Evolutionary conservation across 2,329 filamentous ascomycete species (phyloP).

Genomic region (Aspergillus glaucus): DNA sequence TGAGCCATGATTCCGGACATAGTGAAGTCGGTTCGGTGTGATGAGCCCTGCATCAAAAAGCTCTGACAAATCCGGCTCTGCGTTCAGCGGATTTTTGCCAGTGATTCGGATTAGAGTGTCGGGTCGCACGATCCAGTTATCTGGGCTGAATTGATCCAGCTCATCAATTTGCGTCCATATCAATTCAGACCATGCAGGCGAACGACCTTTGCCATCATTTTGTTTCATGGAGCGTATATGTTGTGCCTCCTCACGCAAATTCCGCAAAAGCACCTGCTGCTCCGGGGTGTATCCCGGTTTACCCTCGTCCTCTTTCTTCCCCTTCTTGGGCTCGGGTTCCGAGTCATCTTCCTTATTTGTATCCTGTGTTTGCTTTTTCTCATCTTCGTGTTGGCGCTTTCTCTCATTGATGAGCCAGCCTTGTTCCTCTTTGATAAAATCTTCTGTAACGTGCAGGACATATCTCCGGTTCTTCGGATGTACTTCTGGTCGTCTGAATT

Average conservation of each 20-base stretch:
- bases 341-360: conserved; percentile 7
- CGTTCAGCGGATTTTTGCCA: conserved; percentile 50
- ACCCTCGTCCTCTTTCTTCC: conserved; percentile 5
- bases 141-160: conserved; percentile 46
- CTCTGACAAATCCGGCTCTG: conserved; percentile 38
- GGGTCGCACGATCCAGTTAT: conserved; percentile 49
- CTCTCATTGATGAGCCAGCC: conserved; percentile 45
- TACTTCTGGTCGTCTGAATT: conserved; percentile 39
- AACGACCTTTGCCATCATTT: conserved; percentile 41
- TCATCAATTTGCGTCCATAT: conserved; percentile 42
- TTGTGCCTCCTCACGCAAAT: conserved; percentile 41
- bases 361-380: conserved; percentile 10
- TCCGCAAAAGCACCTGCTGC: conserved; percentile 39
- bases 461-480: conserved; percentile 46
- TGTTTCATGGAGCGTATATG: conserved; percentile 33
- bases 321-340: conserved; percentile 9
- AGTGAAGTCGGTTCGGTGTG: conserved; percentile 48
- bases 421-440: conserved; percentile 45
- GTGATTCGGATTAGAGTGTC: conserved; percentile 45
- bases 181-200: conserved; percentile 29
- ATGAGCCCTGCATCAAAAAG: conserved; percentile 45
- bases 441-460: conserved; percentile 44
- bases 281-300: conserved; percentile 36
- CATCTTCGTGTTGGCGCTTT: conserved; percentile 25
- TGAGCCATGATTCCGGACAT: conserved; percentile 49